Evolutionary conservation across 2,329 filamentous ascomycete species (phyloP), one percentile per base, ranked within the genome.

Genomic region (Neocucurbitaria cava): DNA sequence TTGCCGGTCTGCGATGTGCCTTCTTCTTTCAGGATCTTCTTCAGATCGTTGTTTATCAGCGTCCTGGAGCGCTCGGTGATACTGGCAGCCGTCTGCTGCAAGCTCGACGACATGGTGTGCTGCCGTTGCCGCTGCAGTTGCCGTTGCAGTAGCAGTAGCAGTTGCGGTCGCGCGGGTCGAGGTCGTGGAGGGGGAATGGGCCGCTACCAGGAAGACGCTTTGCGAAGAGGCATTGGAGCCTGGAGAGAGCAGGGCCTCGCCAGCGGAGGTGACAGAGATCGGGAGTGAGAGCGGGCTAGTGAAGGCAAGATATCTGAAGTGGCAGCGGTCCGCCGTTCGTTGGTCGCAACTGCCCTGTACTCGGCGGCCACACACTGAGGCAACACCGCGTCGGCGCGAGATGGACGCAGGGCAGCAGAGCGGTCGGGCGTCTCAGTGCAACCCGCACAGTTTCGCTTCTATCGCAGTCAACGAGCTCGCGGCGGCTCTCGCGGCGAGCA

Each of bases 21-120:
- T 78, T 96, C 91, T 56, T 85, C 81, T 59, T 86, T 84, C 70
- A 94, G 90, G 62, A 98, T 88, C 47, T 83, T 83, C 66, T 92
- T 90, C 44, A 97, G 84, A 66, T 93, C 87, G 55, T 79, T 80
- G 69, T 87, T 87, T 49, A 86, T 79, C 47, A 88, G 75, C 8
- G 77, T 81, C 69, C 85, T 86, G 44, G 83, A 76, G 59, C 79
- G 75, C 46, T 76, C 76, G 45, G 75, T 73, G 20, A 82, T 71
- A 31, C 56, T 46, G n/a, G 52, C 56, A 18, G 71, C 70, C 63
- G 76, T 71, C 58, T 75, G 73, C 61, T 82, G 78, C 35, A 81
- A 71, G 49, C 71, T 75, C 33, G 73, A 64, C 31, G 71, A 67
- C 71, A 74, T 75, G 49, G 52, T 48, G 55, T 49, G 49, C 41